Evolutionary conservation across 805 yeast species (phyloP).

Genomic region (Candida manassasensis): DNA sequence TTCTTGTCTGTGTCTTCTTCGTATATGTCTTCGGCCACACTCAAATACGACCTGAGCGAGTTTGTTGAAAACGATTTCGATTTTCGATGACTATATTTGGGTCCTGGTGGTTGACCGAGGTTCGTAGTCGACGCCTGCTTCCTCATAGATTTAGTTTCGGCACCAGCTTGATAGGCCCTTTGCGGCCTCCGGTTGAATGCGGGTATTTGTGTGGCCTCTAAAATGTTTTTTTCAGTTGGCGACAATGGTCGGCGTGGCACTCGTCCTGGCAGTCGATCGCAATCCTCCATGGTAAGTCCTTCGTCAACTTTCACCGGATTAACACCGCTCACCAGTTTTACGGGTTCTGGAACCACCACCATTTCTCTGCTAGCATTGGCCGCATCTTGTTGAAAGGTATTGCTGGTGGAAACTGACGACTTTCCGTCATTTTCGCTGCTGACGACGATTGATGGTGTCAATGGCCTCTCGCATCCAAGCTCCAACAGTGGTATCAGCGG

Average conservation of each 20-base stretch:
- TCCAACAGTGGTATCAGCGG: constrained; percentile 1
- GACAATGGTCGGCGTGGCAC: constrained; percentile 2
- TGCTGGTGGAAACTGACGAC: constrained; percentile 11
- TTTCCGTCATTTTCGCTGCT: constrained; percentile 9
- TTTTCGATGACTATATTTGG: neutral
- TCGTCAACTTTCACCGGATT: constrained; percentile 6
- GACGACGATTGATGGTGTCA: constrained; percentile 6
- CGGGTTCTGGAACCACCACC: neutral
- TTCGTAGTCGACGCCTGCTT: neutral
- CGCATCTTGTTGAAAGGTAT: constrained; percentile 11
- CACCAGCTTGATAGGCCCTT: neutral
- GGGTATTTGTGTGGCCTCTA: constrained; percentile 8
- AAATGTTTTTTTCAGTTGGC: constrained; percentile 3
- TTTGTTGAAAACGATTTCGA: neutral
- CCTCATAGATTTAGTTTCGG: neutral
- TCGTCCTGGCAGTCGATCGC: neutral
- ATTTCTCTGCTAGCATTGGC: neutral
- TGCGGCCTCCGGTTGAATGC: constrained; percentile 2
- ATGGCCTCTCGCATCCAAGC: neutral
- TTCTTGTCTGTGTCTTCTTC: neutral
- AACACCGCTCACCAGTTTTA: neutral
- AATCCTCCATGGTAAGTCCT: constrained; percentile 8
- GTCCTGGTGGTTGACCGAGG: neutral
- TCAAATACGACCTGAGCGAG: constrained; percentile 2
- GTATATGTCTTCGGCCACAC: constrained; percentile 3